Conservation (phyloP, 257 asterid genomes). For the Gynochthodes officinalis region DNA sequence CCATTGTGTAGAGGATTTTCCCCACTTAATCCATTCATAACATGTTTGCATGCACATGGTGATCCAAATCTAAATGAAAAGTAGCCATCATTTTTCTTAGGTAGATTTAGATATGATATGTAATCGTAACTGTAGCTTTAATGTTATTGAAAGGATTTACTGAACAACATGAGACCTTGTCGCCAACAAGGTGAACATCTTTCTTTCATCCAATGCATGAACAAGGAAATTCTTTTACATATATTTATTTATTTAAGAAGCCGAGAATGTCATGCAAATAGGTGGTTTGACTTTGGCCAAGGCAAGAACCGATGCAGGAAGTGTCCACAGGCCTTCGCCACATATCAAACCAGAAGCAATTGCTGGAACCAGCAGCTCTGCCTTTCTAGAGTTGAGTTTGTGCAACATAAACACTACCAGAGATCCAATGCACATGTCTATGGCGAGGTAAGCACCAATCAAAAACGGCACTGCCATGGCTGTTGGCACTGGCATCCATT, state of each 20-base stretch:
- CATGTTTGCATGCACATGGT: not conserved
- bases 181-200: not conserved
- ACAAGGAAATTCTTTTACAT: not conserved
- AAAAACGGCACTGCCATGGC: constrained; percentile 89
- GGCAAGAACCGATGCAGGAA: constrained; percentile 76
- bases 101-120: not conserved
- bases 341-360: constrained; percentile 85
- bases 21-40: not conserved
- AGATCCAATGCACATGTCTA: constrained; percentile 91
- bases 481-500: constrained; percentile 79
- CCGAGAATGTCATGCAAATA: constrained; percentile 70
- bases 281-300: constrained; percentile 72
- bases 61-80: not conserved
- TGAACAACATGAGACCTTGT: not conserved
- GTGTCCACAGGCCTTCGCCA: constrained; percentile 85
- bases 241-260: constrained; percentile 21
- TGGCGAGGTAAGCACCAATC: constrained; percentile 66
- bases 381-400: constrained; percentile 41
- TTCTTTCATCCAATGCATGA: not conserved
- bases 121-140: not conserved
- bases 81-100: too few relatives aligned
- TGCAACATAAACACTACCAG: constrained; percentile 61
- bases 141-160: not conserved
- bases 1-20: not conserved
- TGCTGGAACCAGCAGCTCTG: constrained; percentile 67